Percentiles rank a stretch among this genome's conserved stretches.
phyloP scores from a whole-genome alignment of 805 yeast genomes.

The Naumovozyma baii region DNA sequence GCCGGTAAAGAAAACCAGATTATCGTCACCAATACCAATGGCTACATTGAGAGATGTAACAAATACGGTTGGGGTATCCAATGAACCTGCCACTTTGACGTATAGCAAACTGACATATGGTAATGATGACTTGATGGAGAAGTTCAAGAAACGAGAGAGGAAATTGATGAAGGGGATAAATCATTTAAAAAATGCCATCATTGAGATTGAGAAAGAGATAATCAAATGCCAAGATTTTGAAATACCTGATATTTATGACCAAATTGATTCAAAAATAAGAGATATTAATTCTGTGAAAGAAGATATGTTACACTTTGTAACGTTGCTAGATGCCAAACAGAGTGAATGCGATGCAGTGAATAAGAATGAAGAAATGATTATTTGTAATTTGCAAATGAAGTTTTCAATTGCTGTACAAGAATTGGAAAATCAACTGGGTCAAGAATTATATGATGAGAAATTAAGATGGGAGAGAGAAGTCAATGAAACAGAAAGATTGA shows the following conservation, averaged over 20 bases:
- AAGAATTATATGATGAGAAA: conserved; percentile 11
- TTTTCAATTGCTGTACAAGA: conserved; percentile 18
- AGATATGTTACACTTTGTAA: conserved; percentile 5
- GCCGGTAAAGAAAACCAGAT: not conserved
- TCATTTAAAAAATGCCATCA: conserved; percentile 20
- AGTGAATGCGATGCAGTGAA: conserved; percentile 12
- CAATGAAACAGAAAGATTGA: conserved; percentile 20
- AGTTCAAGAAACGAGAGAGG: conserved; percentile 26
- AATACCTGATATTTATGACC: conserved; percentile 19
- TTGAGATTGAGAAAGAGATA: conserved; percentile 21
- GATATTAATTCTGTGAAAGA: conserved; percentile 6
- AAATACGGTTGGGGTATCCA: not conserved
- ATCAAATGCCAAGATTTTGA: conserved; percentile 10
- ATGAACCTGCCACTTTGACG: no score
- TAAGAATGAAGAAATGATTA: conserved; percentile 14
- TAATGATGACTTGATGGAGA: conserved; percentile 25
- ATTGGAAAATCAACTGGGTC: conserved; percentile 16
- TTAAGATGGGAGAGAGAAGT: conserved; percentile 16
- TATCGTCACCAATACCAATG: not conserved
- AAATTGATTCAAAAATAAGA: conserved; percentile 13
- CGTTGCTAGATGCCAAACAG: conserved; percentile 13
- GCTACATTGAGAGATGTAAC: not conserved
- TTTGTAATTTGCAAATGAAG: conserved; percentile 15
- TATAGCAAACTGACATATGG: conserved; percentile 15
- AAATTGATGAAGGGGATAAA: conserved; percentile 25